Conservation (phyloP, 441 rosid species). For the Gossypium schwendimanii region DNA sequence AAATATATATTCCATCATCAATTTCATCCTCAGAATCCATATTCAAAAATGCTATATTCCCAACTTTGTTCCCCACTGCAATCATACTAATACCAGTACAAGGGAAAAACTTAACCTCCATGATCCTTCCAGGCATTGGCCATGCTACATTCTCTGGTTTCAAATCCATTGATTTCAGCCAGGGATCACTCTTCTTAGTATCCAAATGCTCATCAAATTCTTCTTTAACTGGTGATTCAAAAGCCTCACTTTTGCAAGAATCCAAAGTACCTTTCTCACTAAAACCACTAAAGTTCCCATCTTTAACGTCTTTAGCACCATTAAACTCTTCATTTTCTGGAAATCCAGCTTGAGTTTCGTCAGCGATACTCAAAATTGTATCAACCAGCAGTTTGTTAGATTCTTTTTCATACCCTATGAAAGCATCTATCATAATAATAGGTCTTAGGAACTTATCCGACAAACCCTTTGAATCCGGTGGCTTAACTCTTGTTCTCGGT, state of each 20-base stretch:
- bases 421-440: conserved; percentile 40
- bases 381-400: conserved; percentile 31
- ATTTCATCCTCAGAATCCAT: conserved; percentile 33
- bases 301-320: neutral
- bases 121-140: conserved; percentile 52
- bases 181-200: conserved; percentile 25
- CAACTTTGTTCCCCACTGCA: conserved; percentile 58
- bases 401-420: conserved; percentile 21
- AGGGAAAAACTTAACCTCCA: conserved; percentile 54
- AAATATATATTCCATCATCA: conserved; percentile 48
- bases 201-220: conserved; percentile 16
- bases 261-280: neutral
- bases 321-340: conserved; percentile 13
- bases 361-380: conserved; percentile 24
- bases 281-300: neutral
- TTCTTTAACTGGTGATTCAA: conserved; percentile 1
- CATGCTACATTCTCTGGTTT: conserved; percentile 57
- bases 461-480: conserved; percentile 49
- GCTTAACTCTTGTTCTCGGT: conserved; percentile 55
- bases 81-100: conserved; percentile 43
- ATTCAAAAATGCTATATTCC: conserved; percentile 75
- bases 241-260: conserved; percentile 1
- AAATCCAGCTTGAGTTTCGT: conserved; percentile 11
- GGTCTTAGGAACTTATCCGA: conserved; percentile 27
- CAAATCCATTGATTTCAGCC: conserved; percentile 38